phyloP scores from a whole-genome alignment of 2,329 filamentous ascomycete species.

The Penicillium sp. region DNA sequence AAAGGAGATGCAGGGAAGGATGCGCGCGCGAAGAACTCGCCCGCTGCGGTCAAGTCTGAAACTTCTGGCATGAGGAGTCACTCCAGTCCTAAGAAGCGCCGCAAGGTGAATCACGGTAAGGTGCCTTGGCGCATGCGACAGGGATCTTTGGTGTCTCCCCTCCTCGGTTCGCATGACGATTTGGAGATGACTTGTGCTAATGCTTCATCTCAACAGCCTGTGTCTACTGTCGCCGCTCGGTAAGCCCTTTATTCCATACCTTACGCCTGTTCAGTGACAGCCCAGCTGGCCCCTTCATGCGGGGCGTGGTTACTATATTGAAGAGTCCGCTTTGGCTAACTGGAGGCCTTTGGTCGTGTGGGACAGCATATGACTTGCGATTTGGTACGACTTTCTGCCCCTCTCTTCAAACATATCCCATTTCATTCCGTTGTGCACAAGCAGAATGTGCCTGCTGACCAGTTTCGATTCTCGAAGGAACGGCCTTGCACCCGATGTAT shows the following conservation, averaged over 20 bases:
- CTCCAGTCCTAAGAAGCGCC: constrained; percentile 70
- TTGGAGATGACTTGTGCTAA: constrained; percentile 23
- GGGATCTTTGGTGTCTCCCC: constrained; percentile 20
- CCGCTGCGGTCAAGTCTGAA: constrained; percentile 33
- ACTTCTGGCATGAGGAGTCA: constrained; percentile 32
- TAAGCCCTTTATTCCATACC: constrained; percentile 52
- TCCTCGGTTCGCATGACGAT: constrained; percentile 16
- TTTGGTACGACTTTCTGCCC: constrained; percentile 59
- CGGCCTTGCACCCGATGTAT: constrained; percentile 95
- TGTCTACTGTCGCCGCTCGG: constrained; percentile 85
- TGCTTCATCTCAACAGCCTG: constrained; percentile 58
- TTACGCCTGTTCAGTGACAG: constrained; percentile 19
- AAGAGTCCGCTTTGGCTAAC: constrained; percentile 44
- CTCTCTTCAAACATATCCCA: constrained; percentile 17
- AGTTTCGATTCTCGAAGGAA: constrained; percentile 55
- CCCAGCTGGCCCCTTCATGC: neutral
- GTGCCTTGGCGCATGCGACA: constrained; percentile 26
- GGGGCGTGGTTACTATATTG: neutral
- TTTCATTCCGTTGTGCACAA: constrained; percentile 13
- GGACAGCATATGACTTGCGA: constrained; percentile 87
- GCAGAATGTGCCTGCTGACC: constrained; percentile 16
- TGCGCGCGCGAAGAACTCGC: constrained; percentile 29
- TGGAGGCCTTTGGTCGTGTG: constrained; percentile 29
- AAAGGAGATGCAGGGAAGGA: constrained; percentile 30
- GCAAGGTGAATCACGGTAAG: constrained; percentile 86